Conservation (phyloP, 176 grass and related monocot genomes). For the Aechmea fasciata region DNA sequence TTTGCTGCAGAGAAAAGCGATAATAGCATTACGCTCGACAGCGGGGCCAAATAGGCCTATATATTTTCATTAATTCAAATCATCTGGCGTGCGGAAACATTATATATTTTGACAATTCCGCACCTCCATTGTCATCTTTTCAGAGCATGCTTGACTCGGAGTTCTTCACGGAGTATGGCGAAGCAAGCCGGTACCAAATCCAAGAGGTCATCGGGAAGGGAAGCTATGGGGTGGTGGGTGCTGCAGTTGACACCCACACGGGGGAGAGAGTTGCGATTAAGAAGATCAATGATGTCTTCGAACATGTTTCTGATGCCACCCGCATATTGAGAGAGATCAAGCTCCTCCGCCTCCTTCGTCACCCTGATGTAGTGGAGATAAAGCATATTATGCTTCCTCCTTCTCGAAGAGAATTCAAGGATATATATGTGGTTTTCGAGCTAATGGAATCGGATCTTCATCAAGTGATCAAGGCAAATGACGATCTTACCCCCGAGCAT, state of each 20-base stretch:
- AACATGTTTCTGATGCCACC: slow-evolving; percentile 58
- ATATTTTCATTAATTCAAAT: background rate
- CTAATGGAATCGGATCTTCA: slow-evolving; percentile 81
- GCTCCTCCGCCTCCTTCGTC: slow-evolving; percentile 55
- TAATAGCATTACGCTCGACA: too few species aligned
- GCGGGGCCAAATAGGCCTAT: background rate
- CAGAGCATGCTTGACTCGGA: slow-evolving; percentile 46
- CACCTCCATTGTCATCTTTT: slow-evolving; percentile 17
- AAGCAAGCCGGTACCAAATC: slow-evolving; percentile 63
- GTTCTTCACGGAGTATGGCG: slow-evolving; percentile 87
- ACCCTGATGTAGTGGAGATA: slow-evolving; percentile 68
- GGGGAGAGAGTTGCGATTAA: slow-evolving; percentile 77
- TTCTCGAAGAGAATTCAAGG: slow-evolving; percentile 64
- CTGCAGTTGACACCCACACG: slow-evolving; percentile 56
- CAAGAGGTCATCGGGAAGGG: slow-evolving; percentile 73
- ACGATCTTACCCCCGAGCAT: slow-evolving; percentile 64
- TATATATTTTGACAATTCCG: background rate
- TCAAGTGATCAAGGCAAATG: slow-evolving; percentile 69
- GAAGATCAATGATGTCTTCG: slow-evolving; percentile 77
- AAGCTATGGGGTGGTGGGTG: slow-evolving; percentile 76
- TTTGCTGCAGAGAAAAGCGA: too few species aligned
- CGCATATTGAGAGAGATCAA: slow-evolving; percentile 82
- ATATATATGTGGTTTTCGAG: slow-evolving; percentile 89
- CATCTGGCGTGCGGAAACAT: background rate
- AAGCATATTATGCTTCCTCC: slow-evolving; percentile 88